phyloP scores from a whole-genome alignment of 2,329 filamentous ascomycete species.

The Fusarium transvaalense region DNA sequence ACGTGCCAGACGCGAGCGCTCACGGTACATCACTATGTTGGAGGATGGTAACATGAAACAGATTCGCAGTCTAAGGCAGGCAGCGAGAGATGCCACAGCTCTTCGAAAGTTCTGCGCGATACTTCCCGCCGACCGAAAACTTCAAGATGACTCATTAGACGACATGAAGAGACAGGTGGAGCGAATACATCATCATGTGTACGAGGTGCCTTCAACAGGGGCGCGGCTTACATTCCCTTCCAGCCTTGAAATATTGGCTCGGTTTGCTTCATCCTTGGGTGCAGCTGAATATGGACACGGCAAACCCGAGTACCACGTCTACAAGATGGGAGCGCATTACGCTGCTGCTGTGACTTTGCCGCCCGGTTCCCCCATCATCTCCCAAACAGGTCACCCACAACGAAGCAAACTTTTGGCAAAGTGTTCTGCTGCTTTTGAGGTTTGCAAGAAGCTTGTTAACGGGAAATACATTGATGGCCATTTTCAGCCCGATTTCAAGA shows the following conservation, averaged over 20 bases:
- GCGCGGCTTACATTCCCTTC: constrained; percentile 84
- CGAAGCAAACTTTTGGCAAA: constrained; percentile 82
- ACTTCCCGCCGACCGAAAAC: constrained; percentile 78
- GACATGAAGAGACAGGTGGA: constrained; percentile 36
- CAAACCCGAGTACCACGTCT: constrained; percentile 72
- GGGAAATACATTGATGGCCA: constrained; percentile 77
- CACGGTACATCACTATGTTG: constrained; percentile 86
- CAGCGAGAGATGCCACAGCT: constrained; percentile 68
- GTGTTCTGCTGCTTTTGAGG: constrained; percentile 88
- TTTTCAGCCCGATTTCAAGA: constrained; percentile 79
- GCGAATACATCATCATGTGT: constrained; percentile 59
- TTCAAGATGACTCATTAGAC: constrained; percentile 45
- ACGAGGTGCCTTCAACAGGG: constrained; percentile 73
- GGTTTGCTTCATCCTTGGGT: constrained; percentile 77
- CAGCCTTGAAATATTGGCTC: constrained; percentile 77
- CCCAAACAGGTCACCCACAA: constrained; percentile 72
- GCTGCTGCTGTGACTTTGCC: constrained; percentile 85
- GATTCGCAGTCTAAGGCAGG: constrained; percentile 66
- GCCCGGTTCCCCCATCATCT: constrained; percentile 76
- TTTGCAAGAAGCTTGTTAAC: constrained; percentile 77
- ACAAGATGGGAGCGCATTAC: constrained; percentile 68
- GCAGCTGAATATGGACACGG: constrained; percentile 44
- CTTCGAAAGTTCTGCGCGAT: constrained; percentile 82
- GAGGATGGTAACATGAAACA: constrained; percentile 77
- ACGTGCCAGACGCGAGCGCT: constrained; percentile 81